Evolutionary conservation across 371 early-diverging fungal genomes (phyloP), one percentile per base, ranked within the genome.

Genomic region (Apophysomyces ossiformis): DNA sequence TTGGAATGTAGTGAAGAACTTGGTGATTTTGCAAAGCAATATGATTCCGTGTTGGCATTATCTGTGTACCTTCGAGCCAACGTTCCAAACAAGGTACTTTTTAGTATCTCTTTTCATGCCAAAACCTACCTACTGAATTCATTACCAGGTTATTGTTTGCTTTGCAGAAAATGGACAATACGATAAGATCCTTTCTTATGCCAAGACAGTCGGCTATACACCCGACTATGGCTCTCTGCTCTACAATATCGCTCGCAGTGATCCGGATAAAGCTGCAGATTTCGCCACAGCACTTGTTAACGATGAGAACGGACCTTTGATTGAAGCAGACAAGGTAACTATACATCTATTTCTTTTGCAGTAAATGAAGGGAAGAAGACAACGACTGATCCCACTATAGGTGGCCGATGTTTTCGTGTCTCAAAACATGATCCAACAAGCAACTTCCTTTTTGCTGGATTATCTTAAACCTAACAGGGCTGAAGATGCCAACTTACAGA

Each of bases 151-250:
- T 26, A 89, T 96, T 39, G 79, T 90, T 4, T 97, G 98, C 85
- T 96, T 99, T 85, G 98, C 96, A 16, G 97, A 99, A 78, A 93
- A 93, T 38, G 92, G 92, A 41, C 97, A 98, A 78, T 98, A 93
- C 72, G 90, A 92, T 84, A 98, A 97, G 80, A 97, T 99, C 68
- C 85, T 96, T 58, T 81, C 93, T 46, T 99, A 98, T 81, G 93
- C 96, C 65, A 93, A 95, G 75, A 94, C 96, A 69, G 96, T 95
- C 50, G 93, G 92, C 18, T 96, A 91, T 78, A 87, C 89, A 21
- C 98, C 99, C 39, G 98, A 99, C 75, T 99, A 96, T 75, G 75
- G 87, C 32, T 88, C 87, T 37, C 85, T 98, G 39, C 90, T 99
- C 41, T 92, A 93, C 78, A 91, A 90, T 79, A 91, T 97, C 70